phyloP scores from a whole-genome alignment of 1,284 basidiomycete genomes.

The Athelia sp. region DNA sequence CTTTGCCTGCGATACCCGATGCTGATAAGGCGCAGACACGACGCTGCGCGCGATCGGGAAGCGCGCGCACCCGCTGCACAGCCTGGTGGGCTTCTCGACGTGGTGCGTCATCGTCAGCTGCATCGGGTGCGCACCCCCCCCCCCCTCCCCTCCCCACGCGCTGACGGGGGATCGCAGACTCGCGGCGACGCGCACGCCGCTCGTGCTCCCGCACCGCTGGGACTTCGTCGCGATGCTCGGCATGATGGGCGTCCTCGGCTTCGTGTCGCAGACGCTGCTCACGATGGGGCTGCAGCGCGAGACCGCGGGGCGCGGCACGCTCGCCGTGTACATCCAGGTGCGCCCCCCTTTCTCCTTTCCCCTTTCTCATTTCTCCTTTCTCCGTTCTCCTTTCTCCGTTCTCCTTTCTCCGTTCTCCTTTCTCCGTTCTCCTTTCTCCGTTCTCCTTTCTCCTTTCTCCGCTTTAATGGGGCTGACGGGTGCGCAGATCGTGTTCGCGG shows the following conservation, averaged over 20 bases:
- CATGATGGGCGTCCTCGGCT: constrained; percentile 54
- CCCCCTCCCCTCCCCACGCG: background rate
- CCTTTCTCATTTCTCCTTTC: background rate
- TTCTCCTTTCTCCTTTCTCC: too few relatives aligned
- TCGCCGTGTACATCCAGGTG: constrained; percentile 61
- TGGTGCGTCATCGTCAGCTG: constrained; percentile 54
- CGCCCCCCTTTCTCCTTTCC: constrained; percentile 3
- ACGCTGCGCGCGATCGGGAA: constrained; percentile 69
- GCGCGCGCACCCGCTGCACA: constrained; percentile 70
- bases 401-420: background rate
- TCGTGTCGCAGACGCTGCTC: constrained; percentile 53
- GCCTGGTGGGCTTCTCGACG: constrained; percentile 63
- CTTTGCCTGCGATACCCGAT: background rate
- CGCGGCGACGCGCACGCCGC: constrained; percentile 30
- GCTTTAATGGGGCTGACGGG: too few relatives aligned
- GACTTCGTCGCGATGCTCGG: constrained; percentile 41
- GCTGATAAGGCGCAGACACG: constrained; percentile 38
- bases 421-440: too few relatives aligned
- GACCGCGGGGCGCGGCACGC: constrained; percentile 53
- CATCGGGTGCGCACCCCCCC: constrained; percentile 35
- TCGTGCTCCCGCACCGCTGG: constrained; percentile 42
- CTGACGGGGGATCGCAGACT: constrained; percentile 30
- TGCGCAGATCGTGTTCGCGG: constrained; percentile 55
- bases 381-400: background rate
- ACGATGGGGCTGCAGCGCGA: constrained; percentile 65